Evolutionary conservation across 108 stramenopile genomes (phyloP), one percentile per base, ranked within the genome.

Genomic region (Nitzschia palea): DNA sequence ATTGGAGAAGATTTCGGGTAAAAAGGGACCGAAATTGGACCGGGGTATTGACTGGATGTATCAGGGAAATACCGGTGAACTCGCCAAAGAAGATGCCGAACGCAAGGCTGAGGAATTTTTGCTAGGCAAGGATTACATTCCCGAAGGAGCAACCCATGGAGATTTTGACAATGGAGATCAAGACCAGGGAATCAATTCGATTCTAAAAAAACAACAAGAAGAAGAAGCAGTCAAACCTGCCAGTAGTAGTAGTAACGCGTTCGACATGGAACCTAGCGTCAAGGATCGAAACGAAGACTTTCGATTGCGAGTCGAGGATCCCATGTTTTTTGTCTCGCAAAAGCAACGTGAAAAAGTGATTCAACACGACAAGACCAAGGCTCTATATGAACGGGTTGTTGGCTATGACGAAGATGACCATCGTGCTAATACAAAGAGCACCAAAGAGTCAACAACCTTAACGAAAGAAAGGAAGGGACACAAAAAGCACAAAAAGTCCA

Each of bases 11-110:
- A 71, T 96, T 23, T 76, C 88, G 18, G 91, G 90, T 35, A 89
- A 84, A 55, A 69, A 61, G 12, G 35, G 66, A 0, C 68, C 60
- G 27, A 59, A 78, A 62, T 44, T 73, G 5, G 94, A 96, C 78
- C 77, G 95, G 17, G 93, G 95, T 27, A 88, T 93, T 33, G 86
- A 95, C 67, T 97, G 95, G 95, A 96, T 97, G 96, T 97, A 97
- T 67, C 84, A 95, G 55, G 88, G 78, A 22, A 62, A 60, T 34
- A 50, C 47, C 0, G 54, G 54, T 9, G 83, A 75, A 36, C 40
- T 70, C 33, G 73, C 70, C 35, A 62, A 74, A 50, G 84, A 95
- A 67, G 94, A 90, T 34, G 86, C 72, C 18, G 64, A 80, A 52
- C 88, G 80, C 44, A 27, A 79, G 63, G 78, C 80, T 14, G 94